Evolutionary conservation across 164 flowering plant species (phyloP), one percentile per base, ranked within the genome.

Genomic region (Vitis amurensis): DNA sequence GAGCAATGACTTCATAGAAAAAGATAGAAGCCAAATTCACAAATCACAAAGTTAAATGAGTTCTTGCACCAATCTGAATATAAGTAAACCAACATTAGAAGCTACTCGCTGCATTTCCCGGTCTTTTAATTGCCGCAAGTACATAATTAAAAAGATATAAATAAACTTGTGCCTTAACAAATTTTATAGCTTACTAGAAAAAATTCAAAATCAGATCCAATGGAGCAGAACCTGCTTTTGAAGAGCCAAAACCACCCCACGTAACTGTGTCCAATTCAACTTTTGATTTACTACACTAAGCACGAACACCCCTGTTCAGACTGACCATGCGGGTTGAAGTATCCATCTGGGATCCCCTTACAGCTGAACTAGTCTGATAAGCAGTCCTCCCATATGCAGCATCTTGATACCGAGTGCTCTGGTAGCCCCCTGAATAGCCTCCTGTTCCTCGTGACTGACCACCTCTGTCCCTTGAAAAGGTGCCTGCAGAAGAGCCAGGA

Each of bases 261-360:
- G 44, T 3, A 37, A 37, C 44, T 37, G 6, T 37, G 44, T 37
- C 44, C 44, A 37, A 37, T 37, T 37, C 37, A 55, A 15, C 23
- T 15, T 66, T 8, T n/a, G 10, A 29, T 14, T 30, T 4, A 29
- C n/a, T 7, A 4, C 23, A 37, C 72, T 74, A 85, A 47, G 72
- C 76, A 12, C 91, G 88, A 67, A 73, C 69, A 1, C 87, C 89
- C 59, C 88, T 81, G 78, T 79, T 86, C 17, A 93, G 91, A 74
- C 75, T 91, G 14, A 93, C 95, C 97, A 93, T 88, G 51, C 95
- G 89, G 48, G 79, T 68, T 0, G 93, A 77, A 16, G 68, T 63
- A 63, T 88, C 93, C 79, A 76, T 77, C 62, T 84, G 91, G 10
- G 83, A 71, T 17, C 89, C 91, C 66, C 89, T 79, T 3, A 30